Percentiles rank a stretch among this genome's conserved stretches.
phyloP scores from a whole-genome alignment of 345 rosid species.

The Syzygium grande region DNA sequence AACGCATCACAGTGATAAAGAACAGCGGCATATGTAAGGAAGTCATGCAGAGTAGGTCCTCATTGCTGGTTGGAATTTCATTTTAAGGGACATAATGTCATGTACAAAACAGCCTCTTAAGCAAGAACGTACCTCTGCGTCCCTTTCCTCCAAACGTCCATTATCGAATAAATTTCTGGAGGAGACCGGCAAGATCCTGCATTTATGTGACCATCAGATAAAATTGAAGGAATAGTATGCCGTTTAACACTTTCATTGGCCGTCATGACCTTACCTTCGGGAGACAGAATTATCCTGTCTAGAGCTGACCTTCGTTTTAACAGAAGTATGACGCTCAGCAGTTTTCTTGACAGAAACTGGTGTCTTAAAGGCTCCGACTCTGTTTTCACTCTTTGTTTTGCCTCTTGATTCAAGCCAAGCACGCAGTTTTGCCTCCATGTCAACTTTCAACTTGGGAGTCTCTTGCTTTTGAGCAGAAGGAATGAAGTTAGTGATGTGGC shows the following conservation, averaged over 20 bases:
- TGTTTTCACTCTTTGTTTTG: slow-evolving; percentile 53
- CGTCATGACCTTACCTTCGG: neutral
- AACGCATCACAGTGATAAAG: neutral
- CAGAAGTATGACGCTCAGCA: slow-evolving; percentile 17
- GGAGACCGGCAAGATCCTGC: slow-evolving; percentile 38
- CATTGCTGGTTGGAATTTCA: neutral
- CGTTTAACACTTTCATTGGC: neutral
- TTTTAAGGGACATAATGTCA: neutral
- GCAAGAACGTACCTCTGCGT: slow-evolving; percentile 25
- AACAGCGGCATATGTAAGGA: neutral
- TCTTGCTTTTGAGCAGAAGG: slow-evolving; percentile 40
- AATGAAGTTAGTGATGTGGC: slow-evolving; percentile 55
- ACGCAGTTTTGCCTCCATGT: slow-evolving; percentile 79
- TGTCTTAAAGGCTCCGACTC: slow-evolving; percentile 30
- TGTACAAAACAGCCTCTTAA: neutral
- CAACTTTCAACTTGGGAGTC: slow-evolving; percentile 53
- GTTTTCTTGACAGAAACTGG: slow-evolving; percentile 45
- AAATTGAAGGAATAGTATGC: neutral
- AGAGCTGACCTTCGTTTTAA: slow-evolving; percentile 27
- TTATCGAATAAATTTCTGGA: slow-evolving; percentile 32
- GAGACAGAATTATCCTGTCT: slow-evolving; percentile 9
- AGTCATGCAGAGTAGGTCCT: neutral
- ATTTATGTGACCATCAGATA: neutral
- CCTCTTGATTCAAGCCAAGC: slow-evolving; percentile 93
- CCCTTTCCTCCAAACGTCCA: slow-evolving; percentile 25